Conservation (phyloP, 768 basidiomycete species). For the Tylopilus plumbeoviolaceoides region DNA sequence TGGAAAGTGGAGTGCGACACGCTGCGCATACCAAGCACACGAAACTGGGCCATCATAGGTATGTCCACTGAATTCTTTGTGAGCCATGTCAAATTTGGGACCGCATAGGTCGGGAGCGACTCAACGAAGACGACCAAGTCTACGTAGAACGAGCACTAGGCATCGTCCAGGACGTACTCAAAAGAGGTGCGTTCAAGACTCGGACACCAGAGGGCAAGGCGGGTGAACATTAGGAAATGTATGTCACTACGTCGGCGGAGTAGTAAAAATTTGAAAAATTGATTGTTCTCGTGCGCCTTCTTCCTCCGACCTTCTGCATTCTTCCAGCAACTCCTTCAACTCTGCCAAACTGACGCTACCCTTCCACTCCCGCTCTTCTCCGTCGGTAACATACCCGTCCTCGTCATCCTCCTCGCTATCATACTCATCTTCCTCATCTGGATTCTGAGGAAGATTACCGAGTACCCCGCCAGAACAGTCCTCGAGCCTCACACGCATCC, state of each 20-base stretch:
- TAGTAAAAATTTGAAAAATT: conserved; percentile 17
- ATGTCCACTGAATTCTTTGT: conserved; percentile 20
- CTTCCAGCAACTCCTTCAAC: conserved; percentile 51
- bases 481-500: conserved; percentile 56
- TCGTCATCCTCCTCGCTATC: conserved; percentile 32
- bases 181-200: conserved; percentile 69
- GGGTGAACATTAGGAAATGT: conserved; percentile 16
- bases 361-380: conserved; percentile 29
- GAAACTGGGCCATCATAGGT: conserved; percentile 93
- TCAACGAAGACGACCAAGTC: conserved; percentile 9
- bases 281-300: conserved; percentile 28
- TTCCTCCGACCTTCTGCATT: conserved; percentile 43
- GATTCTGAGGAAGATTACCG: conserved; percentile 38
- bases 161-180: conserved; percentile 53
- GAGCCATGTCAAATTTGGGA: neutral
- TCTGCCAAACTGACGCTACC: conserved; percentile 35
- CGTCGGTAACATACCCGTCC: conserved; percentile 30
- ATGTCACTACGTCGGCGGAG: conserved; percentile 6
- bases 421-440: conserved; percentile 21
- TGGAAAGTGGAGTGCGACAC: conserved; percentile 87
- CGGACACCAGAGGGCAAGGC: conserved; percentile 70
- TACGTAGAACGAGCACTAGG: conserved; percentile 38
- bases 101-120: conserved; percentile 26
- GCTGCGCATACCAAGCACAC: conserved; percentile 87
- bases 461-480: conserved; percentile 70